Base-by-base conservation (phyloP, 768 basidiomycete genomes). In the Leucocoprinus leucothites region DNA sequence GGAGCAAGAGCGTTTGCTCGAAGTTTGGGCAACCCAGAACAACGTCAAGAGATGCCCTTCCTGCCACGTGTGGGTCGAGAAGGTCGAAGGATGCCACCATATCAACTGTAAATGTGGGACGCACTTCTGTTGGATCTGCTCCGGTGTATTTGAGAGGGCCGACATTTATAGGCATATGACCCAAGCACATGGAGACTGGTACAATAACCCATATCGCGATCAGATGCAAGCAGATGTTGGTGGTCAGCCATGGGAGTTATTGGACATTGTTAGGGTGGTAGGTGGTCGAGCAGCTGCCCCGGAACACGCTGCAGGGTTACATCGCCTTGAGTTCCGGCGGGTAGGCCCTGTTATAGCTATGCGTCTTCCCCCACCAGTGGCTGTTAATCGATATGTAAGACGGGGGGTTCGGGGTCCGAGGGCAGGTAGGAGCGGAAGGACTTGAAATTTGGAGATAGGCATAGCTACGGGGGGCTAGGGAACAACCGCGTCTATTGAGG, bases 51-150 rank as follows among this genome's bases (percentile, higher is more conserved):
- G 67, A 42, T 84, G 82, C 55, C 80, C 81, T 1, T 53, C 60
- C 11, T 84, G 82, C 58, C 59, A 58, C 0, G 67, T 74, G 6
- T 70, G 67, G 61, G 77, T 82, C 42, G 70, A 80, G 63, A 83
- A 81, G 63, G 71, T 58, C 3, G 76, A 69, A 21, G 82, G 82
- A 0, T 84, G 82, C 65, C 81, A 83, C 62, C 82, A 82, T 61
- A 76, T 83, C 67, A 57, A 63, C 2, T 84, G 82, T 62, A 67
- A 56, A 51, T 83, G 82, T 60, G 74, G 75, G 2, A 72, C 72
- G 8, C 81, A 83, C 61, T 51, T 62, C 26, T 62, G 63, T 56
- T 64, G 63, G 63, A 38, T 57, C 16, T 62, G 61, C 28, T 9
- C 51, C 28, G 55, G 57, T 3, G 50, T 53, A 9, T 61, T 61